Base-by-base conservation (phyloP, 116 monocot genomes). In the Dioscorea cayenensis region DNA sequence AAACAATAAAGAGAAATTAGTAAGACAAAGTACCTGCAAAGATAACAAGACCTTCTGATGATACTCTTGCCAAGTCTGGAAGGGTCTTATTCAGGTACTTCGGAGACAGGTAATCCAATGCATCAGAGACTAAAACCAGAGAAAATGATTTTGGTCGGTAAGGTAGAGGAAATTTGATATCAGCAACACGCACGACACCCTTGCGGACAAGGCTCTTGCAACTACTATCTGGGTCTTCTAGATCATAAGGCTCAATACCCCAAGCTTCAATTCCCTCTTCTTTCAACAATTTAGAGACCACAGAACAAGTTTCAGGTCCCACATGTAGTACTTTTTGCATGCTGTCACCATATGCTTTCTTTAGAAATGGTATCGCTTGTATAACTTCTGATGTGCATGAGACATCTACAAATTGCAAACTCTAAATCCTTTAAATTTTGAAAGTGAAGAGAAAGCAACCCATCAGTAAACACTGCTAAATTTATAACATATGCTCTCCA, bases 141-240 rank as follows among this genome's bases (percentile, higher is more conserved):
- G 83, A 76, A 72, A 91, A 91, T 59, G 88, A 91, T 22, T 81
- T 85, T 5, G 88, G 70, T 36, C 63, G 72, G 79, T 91, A 91
- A 11, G 91, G 91, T 18, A 85, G 66, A 76, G 91, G 81, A 73
- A 91, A 91, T 73, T 91, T 91, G 66, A 91, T 81, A 77, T 91
- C 91, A 63, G 85, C 80, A 28, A 78, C 76, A 63, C 88, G 87
- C 51, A 87, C 91, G 72, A 85, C 72, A n/a, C 91, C 91, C 65
- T 92, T 92, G 68, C 83, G 83, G 60, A 92, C 83, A 72, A 92
- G 87, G 71, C 74, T 85, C 77, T 77, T 92, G 91, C 91, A 92
- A 58, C 66, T 66, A 75, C 66, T 79, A 36, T 92, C 88, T 60
- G 85, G 78, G 70, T 88, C 91, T 49, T 92, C 91, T 63, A 88